phyloP scores from a whole-genome alignment of 176 grass and related monocot genomes.

The Phoenix roebelenii region DNA sequence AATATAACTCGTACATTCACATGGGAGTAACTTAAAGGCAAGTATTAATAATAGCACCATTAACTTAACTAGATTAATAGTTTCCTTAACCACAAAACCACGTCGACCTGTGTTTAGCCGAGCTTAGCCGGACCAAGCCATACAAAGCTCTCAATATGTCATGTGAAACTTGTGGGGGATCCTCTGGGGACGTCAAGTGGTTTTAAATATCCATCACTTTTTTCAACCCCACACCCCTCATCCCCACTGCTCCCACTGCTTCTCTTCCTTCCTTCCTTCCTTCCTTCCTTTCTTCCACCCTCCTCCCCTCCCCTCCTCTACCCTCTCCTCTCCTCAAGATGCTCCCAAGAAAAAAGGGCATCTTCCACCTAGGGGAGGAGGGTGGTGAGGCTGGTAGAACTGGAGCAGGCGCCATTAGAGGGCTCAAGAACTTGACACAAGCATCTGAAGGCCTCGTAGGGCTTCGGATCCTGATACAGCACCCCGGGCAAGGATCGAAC shows the following conservation, averaged over 20 bases:
- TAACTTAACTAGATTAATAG: no score
- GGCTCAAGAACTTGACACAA: constrained; percentile 4
- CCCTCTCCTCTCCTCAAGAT: constrained; percentile 19
- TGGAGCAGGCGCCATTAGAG: not conserved
- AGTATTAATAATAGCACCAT: no score
- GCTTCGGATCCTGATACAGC: constrained; percentile 47
- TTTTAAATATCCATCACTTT: constrained; percentile 50
- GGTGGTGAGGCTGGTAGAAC: constrained; percentile 15
- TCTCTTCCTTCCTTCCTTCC: not conserved
- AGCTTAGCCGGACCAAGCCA: no score
- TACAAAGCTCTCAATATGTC: constrained; percentile 6
- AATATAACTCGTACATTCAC: no score
- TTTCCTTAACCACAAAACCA: no score
- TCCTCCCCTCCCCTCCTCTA: not conserved
- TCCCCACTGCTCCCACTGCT: not conserved
- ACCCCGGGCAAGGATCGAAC: constrained; percentile 18
- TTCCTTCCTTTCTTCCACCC: not conserved
- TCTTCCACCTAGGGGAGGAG: constrained; percentile 78
- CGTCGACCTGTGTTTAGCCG: no score
- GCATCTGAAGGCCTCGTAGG: constrained; percentile 38
- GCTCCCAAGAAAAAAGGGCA: constrained; percentile 54
- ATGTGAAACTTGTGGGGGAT: constrained; percentile 21
- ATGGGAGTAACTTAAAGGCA: no score
- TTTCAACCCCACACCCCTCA: not conserved
- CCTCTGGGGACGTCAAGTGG: constrained; percentile 25